Base-by-base conservation (phyloP, 169 alveolate species). In the Cyclospora cayetanensis region DNA sequence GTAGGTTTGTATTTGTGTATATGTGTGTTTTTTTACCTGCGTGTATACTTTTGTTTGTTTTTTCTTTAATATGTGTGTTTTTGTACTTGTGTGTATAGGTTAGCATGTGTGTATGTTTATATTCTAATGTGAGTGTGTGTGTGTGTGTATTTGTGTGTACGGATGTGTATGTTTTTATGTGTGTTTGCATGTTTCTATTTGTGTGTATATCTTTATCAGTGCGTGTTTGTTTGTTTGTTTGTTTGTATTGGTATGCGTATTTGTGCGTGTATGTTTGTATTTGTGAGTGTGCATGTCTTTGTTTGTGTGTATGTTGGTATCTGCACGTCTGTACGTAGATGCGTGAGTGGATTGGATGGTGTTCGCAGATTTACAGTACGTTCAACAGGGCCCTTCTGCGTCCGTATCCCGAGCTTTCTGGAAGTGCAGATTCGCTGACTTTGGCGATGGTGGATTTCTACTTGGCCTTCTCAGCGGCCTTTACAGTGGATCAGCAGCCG, bases 401-500 rank as follows among this genome's bases (percentile, higher is more conserved):
- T 0, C 79, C 90, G 34, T 89, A 35, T 42, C 93, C 93, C 34
- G 29, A 43, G 27, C 95, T 97, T 5, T 84, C 95, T 37, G 84
- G 91, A 22, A 94, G 93, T 85, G 98, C 98, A n/a, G 97, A 96
- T 18, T 97, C 99, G 27, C 95, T 98, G 77, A 98, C 99, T 39
- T 96, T 96, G 83, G 99, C 99, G 0, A 99, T 99, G 99, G 99
- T 99, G 29, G 99, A 98, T 42, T 98, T 98, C 96, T 99, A 98
- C 94, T 96, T 97, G 22, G 94, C 96, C 34, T 97, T 98, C 76
- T 97, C 98, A 42, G 94, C 94, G 74, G 97, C 97, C 52, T 98
- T 98, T 95, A 98, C 99, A 3, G 97, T 98, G 11, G 99, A 98
- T 94, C 96, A 53, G 91, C 99, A 98, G 94, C 99, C 99, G 35